phyloP scores from a whole-genome alignment of 257 asterid species.

The Salvia splendens region DNA sequence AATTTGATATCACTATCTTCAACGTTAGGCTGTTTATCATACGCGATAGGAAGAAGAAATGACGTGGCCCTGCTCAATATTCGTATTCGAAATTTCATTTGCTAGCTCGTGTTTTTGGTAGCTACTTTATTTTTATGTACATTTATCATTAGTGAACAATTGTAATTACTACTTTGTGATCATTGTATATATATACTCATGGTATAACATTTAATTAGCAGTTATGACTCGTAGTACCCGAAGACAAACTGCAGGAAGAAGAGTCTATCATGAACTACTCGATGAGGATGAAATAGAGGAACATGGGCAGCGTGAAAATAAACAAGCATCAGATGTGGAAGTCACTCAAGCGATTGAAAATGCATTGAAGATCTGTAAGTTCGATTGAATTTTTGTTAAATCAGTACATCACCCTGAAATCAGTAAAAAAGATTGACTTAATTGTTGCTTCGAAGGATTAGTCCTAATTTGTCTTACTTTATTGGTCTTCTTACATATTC shows the following conservation, averaged over 20 bases:
- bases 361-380: slow-evolving; percentile 14
- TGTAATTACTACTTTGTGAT: neutral
- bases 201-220: slow-evolving; percentile 3
- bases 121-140: neutral
- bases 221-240: slow-evolving; percentile 9
- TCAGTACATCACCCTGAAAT: neutral
- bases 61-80: neutral
- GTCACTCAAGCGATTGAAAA: slow-evolving; percentile 20
- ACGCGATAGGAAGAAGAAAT: neutral
- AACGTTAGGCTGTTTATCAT: neutral
- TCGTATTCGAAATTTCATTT: slow-evolving; percentile 11
- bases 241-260: slow-evolving; percentile 2
- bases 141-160: slow-evolving; percentile 4
- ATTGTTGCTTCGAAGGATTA: neutral
- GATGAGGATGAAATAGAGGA: slow-evolving; percentile 21
- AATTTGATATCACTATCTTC: neutral
- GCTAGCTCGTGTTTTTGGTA: neutral
- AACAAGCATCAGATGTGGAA: slow-evolving; percentile 5
- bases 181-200: neutral
- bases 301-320: slow-evolving; percentile 2
- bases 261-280: neutral
- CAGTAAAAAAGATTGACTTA: neutral
- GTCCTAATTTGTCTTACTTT: neutral
- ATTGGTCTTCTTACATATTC: neutral
- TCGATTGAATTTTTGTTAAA: neutral